Evolutionary conservation across 2,329 filamentous ascomycete genomes (phyloP).

Genomic region (Diaporthe australafricana): DNA sequence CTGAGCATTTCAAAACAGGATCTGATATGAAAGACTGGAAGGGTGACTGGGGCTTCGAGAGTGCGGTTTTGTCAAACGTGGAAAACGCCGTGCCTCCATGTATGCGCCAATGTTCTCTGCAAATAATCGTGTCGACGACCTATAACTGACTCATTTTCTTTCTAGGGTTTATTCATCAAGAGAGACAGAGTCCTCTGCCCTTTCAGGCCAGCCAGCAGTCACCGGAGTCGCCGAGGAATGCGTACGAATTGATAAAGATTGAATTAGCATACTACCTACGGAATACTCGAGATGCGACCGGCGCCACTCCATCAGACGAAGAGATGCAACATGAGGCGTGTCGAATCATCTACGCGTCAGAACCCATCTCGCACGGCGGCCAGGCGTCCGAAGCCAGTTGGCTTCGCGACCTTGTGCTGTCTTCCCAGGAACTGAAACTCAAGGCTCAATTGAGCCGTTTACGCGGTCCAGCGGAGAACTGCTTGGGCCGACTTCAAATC

Average conservation of each 20-base stretch:
- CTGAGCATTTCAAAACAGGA: slow-evolving; percentile 76
- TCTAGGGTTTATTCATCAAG: slow-evolving; percentile 73
- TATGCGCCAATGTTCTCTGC: slow-evolving; percentile 57
- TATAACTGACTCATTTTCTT: slow-evolving; percentile 39
- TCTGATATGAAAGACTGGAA: slow-evolving; percentile 77
- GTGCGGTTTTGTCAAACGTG: slow-evolving; percentile 70
- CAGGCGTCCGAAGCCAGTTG: slow-evolving; percentile 58
- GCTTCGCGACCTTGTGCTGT: slow-evolving; percentile 70
- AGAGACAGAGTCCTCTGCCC: slow-evolving; percentile 67
- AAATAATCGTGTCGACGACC: slow-evolving; percentile 4
- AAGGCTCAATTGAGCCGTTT: slow-evolving; percentile 62
- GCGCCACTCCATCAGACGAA: slow-evolving; percentile 58
- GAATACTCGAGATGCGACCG: slow-evolving; percentile 56
- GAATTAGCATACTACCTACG: slow-evolving; percentile 66
- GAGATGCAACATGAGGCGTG: slow-evolving; percentile 70
- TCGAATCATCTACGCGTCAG: slow-evolving; percentile 66
- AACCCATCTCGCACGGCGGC: slow-evolving; percentile 56
- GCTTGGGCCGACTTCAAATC: slow-evolving; percentile 62
- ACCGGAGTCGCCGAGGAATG: slow-evolving; percentile 62
- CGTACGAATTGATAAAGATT: slow-evolving; percentile 71
- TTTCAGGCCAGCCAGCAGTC: slow-evolving; percentile 60
- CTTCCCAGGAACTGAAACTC: slow-evolving; percentile 54
- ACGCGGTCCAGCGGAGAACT: slow-evolving; percentile 58
- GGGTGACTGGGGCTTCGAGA: slow-evolving; percentile 77
- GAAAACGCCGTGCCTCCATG: slow-evolving; percentile 76